Evolutionary conservation across 2,329 filamentous ascomycete species (phyloP).

Genomic region (Beauveria bassiana): DNA sequence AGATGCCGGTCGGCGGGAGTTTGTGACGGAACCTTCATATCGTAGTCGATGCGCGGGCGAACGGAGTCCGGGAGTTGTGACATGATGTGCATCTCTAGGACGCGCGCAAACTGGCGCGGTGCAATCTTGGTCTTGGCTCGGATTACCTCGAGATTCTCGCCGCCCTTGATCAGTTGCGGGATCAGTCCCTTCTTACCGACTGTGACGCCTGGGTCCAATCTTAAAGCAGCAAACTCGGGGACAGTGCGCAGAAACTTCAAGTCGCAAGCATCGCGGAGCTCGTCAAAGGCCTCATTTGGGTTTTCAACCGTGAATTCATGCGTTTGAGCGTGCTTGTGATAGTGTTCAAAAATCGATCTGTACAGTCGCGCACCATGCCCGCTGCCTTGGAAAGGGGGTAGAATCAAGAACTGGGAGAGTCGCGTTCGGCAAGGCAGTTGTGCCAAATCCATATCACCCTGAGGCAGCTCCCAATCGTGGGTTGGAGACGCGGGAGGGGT

Average conservation of each 20-base stretch:
- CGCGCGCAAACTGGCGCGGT: slow-evolving; percentile 64
- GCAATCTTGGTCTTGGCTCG: slow-evolving; percentile 61
- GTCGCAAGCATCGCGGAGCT: slow-evolving; percentile 69
- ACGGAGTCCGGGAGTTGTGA: slow-evolving; percentile 49
- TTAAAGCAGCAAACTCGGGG: slow-evolving; percentile 49
- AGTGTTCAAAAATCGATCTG: slow-evolving; percentile 64
- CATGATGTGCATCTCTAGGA: slow-evolving; percentile 70
- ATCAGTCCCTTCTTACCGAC: slow-evolving; percentile 41
- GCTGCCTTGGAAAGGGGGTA: slow-evolving; percentile 77
- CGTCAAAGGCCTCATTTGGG: slow-evolving; percentile 79
- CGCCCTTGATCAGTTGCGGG: slow-evolving; percentile 50
- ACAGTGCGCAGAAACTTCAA: slow-evolving; percentile 54
- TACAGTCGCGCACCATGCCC: slow-evolving; percentile 79
- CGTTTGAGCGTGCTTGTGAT: slow-evolving; percentile 59
- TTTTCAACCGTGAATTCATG: slow-evolving; percentile 89
- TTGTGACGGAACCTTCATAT: slow-evolving; percentile 33
- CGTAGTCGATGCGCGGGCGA: slow-evolving; percentile 41
- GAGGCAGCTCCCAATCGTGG: slow-evolving; percentile 36
- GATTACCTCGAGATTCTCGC: slow-evolving; percentile 46
- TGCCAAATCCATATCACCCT: slow-evolving; percentile 41
- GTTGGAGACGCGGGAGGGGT: slow-evolving; percentile 32
- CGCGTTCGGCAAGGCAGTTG: slow-evolving; percentile 69
- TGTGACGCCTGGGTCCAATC: slow-evolving; percentile 43
- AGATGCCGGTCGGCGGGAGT: slow-evolving; percentile 51
- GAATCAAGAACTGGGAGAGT: slow-evolving; percentile 87